Percentiles rank a stretch among this genome's conserved stretches.
Conservation (phyloP, 2,329 filamentous ascomycete genomes). For the Sporothrix brasiliensis region DNA sequence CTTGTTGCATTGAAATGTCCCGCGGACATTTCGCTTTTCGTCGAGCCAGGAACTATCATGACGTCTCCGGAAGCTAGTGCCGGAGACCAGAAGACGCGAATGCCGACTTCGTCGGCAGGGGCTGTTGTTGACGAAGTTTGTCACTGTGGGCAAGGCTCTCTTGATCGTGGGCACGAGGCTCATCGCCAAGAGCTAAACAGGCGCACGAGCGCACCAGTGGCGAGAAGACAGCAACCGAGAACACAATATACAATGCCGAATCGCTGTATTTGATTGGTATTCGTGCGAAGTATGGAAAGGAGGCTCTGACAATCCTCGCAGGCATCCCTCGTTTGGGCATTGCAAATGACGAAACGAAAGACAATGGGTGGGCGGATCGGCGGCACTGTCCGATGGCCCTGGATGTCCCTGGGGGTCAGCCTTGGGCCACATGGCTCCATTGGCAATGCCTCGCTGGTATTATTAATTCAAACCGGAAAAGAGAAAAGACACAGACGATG, state of each 20-base stretch:
- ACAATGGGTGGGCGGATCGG: neutral
- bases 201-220: constrained; percentile 17
- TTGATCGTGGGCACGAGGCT: constrained; percentile 7
- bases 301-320: constrained; percentile 6
- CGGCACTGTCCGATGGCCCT: neutral
- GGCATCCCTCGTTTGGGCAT: constrained; percentile 16
- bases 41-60: neutral
- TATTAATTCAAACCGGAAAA: neutral
- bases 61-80: neutral
- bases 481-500: neutral
- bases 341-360: neutral
- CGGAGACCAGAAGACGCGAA: neutral
- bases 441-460: constrained; percentile 6
- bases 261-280: neutral
- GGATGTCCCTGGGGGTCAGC: constrained; percentile 4
- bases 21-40: neutral
- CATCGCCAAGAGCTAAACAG: neutral
- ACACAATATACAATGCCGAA: no score
- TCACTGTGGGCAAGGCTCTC: constrained; percentile 8
- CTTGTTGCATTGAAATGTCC: neutral
- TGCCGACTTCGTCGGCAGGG: neutral
- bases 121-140: neutral
- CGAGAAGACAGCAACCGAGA: constrained; percentile 1
- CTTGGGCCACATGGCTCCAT: neutral
- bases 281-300: neutral